Evolutionary conservation across 176 grass and related monocot genomes (phyloP), one percentile per base, ranked within the genome.

Genomic region (Oryza glumipatula): DNA sequence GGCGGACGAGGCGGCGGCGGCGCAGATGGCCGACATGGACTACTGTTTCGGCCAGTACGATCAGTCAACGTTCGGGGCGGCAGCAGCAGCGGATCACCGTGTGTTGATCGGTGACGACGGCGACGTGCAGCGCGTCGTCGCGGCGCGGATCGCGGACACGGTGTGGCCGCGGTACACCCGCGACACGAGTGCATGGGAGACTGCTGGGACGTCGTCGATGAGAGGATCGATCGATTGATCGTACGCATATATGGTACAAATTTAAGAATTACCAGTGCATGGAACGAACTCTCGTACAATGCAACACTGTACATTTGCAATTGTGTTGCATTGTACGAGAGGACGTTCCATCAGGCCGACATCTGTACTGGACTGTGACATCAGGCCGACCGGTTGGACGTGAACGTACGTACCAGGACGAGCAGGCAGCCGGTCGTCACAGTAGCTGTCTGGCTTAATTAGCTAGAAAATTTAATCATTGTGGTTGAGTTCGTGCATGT

Each of bases 131-230:
- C 76, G 17, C 16, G 46, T 16, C 21, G 24, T 16, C 21, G 24
- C 30, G 2, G 30, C 36, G 1, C 23, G 19, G 79, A 47, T 73
- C 47, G 13, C 3, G 60, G 74, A 82, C 83, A 76, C 78, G 11
- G 48, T 48, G 72, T 82, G 79, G 65, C 60, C 65, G 24, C 65
- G 22, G 36, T 26, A 70, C 64, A n/a, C 48, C 19, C 19, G 24
- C 22, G 66, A 65, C 19, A 67, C 54, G 54, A 58, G 19, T 17
- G 82, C 46, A 4, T 52, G 46, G n/a, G 26, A 12, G 1, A 6
- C 30, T 32, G 30, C 19, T 60, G 19, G 54, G 21, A 61, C 10
- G 58, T 58, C 17, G 52, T 58, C 17, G 8, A 19, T 19, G 17
- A 21, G 38, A 23, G 24, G 10, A 23, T 72, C 11, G 13, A 26